Base-by-base conservation (phyloP, 768 basidiomycete genomes). In the Trametes cinnabarina region DNA sequence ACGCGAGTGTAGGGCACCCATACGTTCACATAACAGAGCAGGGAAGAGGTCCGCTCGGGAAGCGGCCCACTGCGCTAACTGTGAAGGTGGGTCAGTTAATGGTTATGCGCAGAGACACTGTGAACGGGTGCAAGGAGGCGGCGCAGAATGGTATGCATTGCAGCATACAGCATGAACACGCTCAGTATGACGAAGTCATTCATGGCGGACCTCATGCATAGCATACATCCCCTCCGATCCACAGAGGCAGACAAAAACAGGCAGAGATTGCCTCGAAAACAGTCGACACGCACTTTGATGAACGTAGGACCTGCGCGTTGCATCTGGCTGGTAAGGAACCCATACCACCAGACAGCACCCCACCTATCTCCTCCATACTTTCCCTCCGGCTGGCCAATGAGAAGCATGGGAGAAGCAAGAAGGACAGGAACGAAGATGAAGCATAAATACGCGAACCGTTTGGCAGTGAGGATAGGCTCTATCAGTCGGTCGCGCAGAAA, bases 1-100 rank as follows among this genome's bases (percentile, higher is more conserved):
- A 57, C 82, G 87, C 1, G 97, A 98, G 70, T 99, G 97, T 19
- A 98, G 78, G 44, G 85, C 82, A 30, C 91, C 92, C 63, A 99
- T 78, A 57, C 82, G 82, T 53, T 90, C 82, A 72, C 97, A 99
- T 19, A 99, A 83, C 12, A 83, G 71, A 20, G 86, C 77, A 3
- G 97, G 93, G 74, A 99, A 98, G 3, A 99, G 78, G 72, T 99
- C 97, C 39, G 88, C 90, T 34, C 97, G 84, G 15, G 95, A 94
- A 14, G 90, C 97, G 7, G 97, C 97, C 97, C 97, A 99, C 82
- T 99, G 97, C 4, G 94, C 90, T 54, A 99, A 82, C 94, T 95
- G 69, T 47, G 22, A 7, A 15, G 8, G 2, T 3, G n/a, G 7
- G n/a, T 30, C 28, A 19, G 28, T 7, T 20, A 12, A 11, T 22